A percentile compares a stretch with the other conserved stretches of the same genome.
These are phyloP conservation scores for Hypoxylon rickii DNA, from an alignment of 495 filamentous ascomycete genomes.

Conservation along the genomic window DNA sequence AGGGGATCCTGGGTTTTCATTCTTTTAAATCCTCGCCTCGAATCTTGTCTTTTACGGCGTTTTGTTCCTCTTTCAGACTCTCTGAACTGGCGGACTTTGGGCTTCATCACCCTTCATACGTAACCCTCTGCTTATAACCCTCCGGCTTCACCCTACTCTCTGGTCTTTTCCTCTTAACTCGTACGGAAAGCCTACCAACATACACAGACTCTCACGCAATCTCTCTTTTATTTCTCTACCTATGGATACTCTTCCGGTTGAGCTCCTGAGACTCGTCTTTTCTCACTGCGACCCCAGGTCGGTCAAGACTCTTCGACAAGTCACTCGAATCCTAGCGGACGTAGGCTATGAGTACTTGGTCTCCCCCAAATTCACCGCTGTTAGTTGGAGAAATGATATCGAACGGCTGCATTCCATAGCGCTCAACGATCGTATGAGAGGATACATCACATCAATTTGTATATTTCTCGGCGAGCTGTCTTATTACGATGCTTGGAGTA, in stretches of 20 bases:
- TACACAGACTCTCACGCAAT: no score
- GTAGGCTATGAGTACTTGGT: constrained; percentile 53
- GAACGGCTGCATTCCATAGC: constrained; percentile 49
- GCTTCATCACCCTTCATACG: constrained; percentile 8
- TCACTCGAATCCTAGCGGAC: constrained; percentile 43
- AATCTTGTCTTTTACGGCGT: constrained; percentile 29
- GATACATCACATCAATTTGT: constrained; percentile 46
- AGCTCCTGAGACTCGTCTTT: constrained; percentile 54
- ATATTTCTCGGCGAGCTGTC: constrained; percentile 52
- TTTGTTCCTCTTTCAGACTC: constrained; percentile 27
- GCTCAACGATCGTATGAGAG: constrained; percentile 47
- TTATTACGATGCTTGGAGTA: constrained; percentile 49
- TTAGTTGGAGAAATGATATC: constrained; percentile 54
- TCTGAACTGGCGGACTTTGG: constrained; percentile 35
- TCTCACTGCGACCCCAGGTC: constrained; percentile 46
- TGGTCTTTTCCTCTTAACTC: constrained; percentile 5
- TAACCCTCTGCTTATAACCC: constrained; percentile 7
- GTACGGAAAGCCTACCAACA: not conserved
- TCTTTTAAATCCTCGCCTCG: constrained; percentile 31
- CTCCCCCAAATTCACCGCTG: constrained; percentile 45
- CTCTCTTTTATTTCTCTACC: constrained; percentile 1
- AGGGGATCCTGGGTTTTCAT: constrained; percentile 27
- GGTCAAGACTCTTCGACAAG: constrained; percentile 47
- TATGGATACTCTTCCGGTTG: constrained; percentile 49
- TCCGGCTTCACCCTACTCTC: no score